Evolutionary conservation across 2,329 filamentous ascomycete species (phyloP).

Genomic region (Cladophialophora chaetospira): DNA sequence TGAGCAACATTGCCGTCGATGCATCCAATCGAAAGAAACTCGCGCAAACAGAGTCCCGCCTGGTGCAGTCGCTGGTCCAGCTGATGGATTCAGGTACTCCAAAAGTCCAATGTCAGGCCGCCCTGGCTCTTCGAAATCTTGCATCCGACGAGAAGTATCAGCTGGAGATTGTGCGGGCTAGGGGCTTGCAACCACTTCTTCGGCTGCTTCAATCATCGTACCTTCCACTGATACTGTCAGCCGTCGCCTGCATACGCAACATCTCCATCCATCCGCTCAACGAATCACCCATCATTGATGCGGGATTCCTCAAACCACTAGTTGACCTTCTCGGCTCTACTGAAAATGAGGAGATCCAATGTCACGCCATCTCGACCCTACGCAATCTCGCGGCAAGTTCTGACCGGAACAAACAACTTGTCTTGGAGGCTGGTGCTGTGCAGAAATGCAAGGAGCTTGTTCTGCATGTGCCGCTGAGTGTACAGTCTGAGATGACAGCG

Average conservation of each 20-base stretch:
- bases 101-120: constrained; percentile 97
- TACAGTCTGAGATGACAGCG: constrained; percentile 99
- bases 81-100: constrained; percentile 97
- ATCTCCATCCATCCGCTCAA: constrained; percentile 98
- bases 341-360: constrained; percentile 98
- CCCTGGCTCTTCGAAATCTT: constrained; percentile 87
- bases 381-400: constrained; percentile 95
- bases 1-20: constrained; percentile 98
- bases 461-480: constrained; percentile 85
- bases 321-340: constrained; percentile 93
- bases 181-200: constrained; percentile 80
- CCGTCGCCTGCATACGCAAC: constrained; percentile 96
- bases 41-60: constrained; percentile 82
- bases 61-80: constrained; percentile 91
- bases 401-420: constrained; percentile 96
- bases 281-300: constrained; percentile 97
- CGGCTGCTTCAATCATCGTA: constrained; percentile 93
- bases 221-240: constrained; percentile 90
- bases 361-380: constrained; percentile 95
- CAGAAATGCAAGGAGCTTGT: constrained; percentile 99
- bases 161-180: constrained; percentile 89
- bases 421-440: constrained; percentile 91
- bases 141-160: constrained; percentile 99
- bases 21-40: constrained; percentile 86
- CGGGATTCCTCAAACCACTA: constrained; percentile 88